These are phyloP conservation scores for Boletus fagicola DNA, from an alignment of 768 basidiomycete species.

Conservation along the genomic window DNA sequence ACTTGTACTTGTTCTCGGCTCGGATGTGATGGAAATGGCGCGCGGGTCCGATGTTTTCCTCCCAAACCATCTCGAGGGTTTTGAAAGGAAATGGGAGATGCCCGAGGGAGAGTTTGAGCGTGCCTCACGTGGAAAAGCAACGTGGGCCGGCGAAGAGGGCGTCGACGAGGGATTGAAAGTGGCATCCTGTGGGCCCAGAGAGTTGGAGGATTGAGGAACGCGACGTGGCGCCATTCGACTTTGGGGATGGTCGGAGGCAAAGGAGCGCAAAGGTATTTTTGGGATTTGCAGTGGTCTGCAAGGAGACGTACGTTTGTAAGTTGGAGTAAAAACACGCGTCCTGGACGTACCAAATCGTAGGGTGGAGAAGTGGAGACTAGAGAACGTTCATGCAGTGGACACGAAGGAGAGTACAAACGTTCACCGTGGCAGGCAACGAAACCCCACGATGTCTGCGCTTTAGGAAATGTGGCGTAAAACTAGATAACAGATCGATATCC, in stretches of 20 bases:
- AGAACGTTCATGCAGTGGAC: constrained; percentile 18
- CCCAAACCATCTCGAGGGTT: constrained; percentile 71
- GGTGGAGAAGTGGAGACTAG: background rate
- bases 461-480: constrained; percentile 25
- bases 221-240: constrained; percentile 54
- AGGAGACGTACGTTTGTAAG: background rate
- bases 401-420: constrained; percentile 14
- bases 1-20: constrained; percentile 50
- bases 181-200: constrained; percentile 40
- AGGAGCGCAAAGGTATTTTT: constrained; percentile 16
- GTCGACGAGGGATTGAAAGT: constrained; percentile 13
- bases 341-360: constrained; percentile 11
- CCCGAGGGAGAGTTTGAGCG: constrained; percentile 67
- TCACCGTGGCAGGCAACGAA: background rate
- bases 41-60: constrained; percentile 57
- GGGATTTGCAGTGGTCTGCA: constrained; percentile 2
- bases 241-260: background rate
- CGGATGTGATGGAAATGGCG: constrained; percentile 37
- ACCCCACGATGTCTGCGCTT: constrained; percentile 10
- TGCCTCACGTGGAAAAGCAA: constrained; percentile 39
- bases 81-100: constrained; percentile 62
- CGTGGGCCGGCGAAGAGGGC: constrained; percentile 35
- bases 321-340: constrained; percentile 3
- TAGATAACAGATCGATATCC: background rate
- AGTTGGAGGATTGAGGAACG: constrained; percentile 37